Base-by-base conservation (phyloP, 139 green algal species). In the Asterochloris erici region DNA sequence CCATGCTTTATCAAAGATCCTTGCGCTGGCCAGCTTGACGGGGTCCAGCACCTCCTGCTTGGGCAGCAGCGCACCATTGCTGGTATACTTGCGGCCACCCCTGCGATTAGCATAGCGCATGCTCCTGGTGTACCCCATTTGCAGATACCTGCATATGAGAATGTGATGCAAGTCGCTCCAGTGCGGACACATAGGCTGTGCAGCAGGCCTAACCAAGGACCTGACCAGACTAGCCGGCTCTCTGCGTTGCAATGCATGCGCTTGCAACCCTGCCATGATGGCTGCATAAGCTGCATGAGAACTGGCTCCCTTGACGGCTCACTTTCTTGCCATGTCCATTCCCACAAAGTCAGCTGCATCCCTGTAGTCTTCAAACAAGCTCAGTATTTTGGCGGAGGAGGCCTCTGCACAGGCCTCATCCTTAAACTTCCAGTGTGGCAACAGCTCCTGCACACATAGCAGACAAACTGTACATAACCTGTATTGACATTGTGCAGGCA, bases 361-460 rank as follows among this genome's bases (percentile, higher is more conserved):
- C 27, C 73, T 81, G 63, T 81, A 81, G 11, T 14, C 62, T 11
- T 81, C n/a, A 26, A 73, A 81, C 77, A 74, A 26, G n/a, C 73
- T 17, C 29, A 27, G 62, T 6, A 81, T 38, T 12, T 73, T 81
- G 26, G 62, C 77, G 9, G 63, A 38, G 38, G 77, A 81, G 12
- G 68, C 63, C 29, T 73, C 76, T 54, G 76, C 76, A 29, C 23
- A 81, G 23, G 21, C 16, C 38, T 64, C 77, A 54, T 54, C 61
- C 79, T 73, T 83, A 38, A 83, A 83, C 11, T 73, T 70, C 79
- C 79, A 83, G 38, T 77, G 68, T n/a, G 79, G 79, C 16, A 83
- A 29, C 17, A 83, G 62, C 63, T 81, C 77, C 61, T 62, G 24
- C 23, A 26, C 19, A 26, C 66, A 71, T 21, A 71, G 17, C 66